Percentiles rank a stretch among this genome's conserved stretches.
Evolutionary conservation across 2,329 filamentous ascomycete species (phyloP).

Genomic region (Neofusicoccum umdonicola): DNA sequence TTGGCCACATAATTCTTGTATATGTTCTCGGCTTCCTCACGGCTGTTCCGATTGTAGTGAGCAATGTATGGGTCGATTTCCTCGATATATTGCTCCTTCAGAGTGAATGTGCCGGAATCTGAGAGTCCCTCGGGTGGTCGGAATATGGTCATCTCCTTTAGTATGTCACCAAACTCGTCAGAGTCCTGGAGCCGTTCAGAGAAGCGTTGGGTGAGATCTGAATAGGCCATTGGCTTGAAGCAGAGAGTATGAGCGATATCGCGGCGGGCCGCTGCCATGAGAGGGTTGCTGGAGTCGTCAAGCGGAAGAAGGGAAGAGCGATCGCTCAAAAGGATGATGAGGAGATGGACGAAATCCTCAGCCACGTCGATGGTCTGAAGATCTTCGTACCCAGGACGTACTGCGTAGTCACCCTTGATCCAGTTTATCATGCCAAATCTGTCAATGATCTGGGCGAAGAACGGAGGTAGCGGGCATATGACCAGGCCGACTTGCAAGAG

Average conservation of each 20-base stretch:
- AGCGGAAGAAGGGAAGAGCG: conserved; percentile 73
- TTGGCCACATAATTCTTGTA: conserved; percentile 86
- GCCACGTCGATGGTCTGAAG: conserved; percentile 85
- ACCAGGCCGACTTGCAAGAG: conserved; percentile 88
- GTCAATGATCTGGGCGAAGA: conserved; percentile 86
- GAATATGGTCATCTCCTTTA: conserved; percentile 86
- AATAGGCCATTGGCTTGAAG: conserved; percentile 94
- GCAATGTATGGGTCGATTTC: conserved; percentile 93
- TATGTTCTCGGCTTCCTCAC: conserved; percentile 88
- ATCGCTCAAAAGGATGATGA: conserved; percentile 89
- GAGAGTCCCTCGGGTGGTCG: conserved; percentile 86
- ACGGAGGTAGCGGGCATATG: conserved; percentile 75
- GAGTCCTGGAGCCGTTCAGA: conserved; percentile 87
- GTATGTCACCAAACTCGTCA: conserved; percentile 79
- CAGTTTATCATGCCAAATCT: conserved; percentile 85
- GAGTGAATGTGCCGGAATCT: conserved; percentile 90
- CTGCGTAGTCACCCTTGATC: conserved; percentile 79
- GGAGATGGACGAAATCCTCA: conserved; percentile 91
- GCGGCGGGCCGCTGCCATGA: conserved; percentile 71
- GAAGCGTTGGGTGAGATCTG: conserved; percentile 80
- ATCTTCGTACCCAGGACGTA: conserved; percentile 73
- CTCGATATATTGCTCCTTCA: conserved; percentile 81
- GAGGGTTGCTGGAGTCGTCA: conserved; percentile 63
- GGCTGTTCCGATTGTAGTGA: conserved; percentile 94
- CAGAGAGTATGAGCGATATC: conserved; percentile 93